Base-by-base conservation (phyloP, 768 basidiomycete species). In the Tylopilus plumbeoviolaceoides region DNA sequence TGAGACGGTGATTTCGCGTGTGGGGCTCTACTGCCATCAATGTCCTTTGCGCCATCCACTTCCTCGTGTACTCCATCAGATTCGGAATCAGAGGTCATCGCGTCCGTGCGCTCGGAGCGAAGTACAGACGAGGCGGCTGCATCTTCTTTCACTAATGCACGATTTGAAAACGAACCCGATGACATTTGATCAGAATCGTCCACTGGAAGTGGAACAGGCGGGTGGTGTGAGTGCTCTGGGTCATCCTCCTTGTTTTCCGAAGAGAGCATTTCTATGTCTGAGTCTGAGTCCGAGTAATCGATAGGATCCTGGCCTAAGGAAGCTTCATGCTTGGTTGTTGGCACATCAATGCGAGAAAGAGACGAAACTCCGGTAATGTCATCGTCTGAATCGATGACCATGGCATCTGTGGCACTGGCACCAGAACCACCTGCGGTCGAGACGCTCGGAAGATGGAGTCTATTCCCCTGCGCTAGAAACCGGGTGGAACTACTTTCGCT, bases 371-470 rank as follows among this genome's bases (percentile, higher is more conserved):
- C 20, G 20, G 28, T 20, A 1, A 38, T 23, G 47, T 54, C 58
- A 40, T 68, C 53, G 33, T 64, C 64, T 27, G 55, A 58, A 49
- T 62, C 54, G 44, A 62, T 53, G 47, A 57, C 7, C 31, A 68
- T 66, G 43, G 60, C 67, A 7, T 64, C 46, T 55, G 51, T 47
- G 7, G 48, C 41, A 4, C 46, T 61, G 23, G 38, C 40, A 27
- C 66, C 59, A 5, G 46, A 54, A 44, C 44, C 53, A 27, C 33
- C 14, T n/a, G 20, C n/a, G 9, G 23, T 47, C 17, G 39, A 33
- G 31, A 55, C 44, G 12, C 28, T 7, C 8, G 43, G 21, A 28
- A 36, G 11, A 11, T 23, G 43, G 30, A 7, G 14, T 7, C 51
- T 51, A 30, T 39, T 36, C 31, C 23, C 4, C 21, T 28, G 10